Base-by-base conservation (phyloP, 257 asterid genomes). In the Capsicum rhomboideum region DNA sequence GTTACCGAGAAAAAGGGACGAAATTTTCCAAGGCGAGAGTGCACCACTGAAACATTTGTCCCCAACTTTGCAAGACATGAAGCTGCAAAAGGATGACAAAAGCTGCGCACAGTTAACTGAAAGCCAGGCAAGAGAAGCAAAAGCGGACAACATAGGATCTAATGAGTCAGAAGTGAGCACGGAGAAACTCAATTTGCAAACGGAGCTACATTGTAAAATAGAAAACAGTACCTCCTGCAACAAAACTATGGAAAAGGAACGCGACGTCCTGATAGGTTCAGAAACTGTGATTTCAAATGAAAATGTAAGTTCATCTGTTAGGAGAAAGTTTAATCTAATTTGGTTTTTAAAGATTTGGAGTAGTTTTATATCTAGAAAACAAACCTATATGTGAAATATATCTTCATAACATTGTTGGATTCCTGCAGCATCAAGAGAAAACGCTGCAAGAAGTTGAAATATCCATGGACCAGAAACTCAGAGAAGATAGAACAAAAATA, bases 81-180 rank as follows among this genome's bases (percentile, higher is more conserved):
- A 89, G 81, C 93, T 86, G 84, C 87, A 77, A 86, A 88, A 86
- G 83, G 88, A 86, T 17, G 84, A 69, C 63, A 91, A 85, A 56
- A 87, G 74, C 31, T 63, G 75, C 82, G 82, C 71, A 69, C 88
- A 87, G 83, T 85, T 68, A 68, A 85, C 83, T 44, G 85, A 85
- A 44, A 87, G 78, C 31, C 71, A 63, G 40, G 9, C 71, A 18
- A 64, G 26, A 61, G 87, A 82, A 80, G 85, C 74, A 71, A 84
- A 87, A 20, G 82, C 34, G 72, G 91, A 80, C 82, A 69, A 53
- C 46, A 31, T 11, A 23, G 61, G 44, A 34, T 61, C 52, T 31
- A 37, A 28, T 55, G 78, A 54, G 20, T 50, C 55, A 64, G 85
- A 87, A 81, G 81, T 68, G 84, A 83, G 85, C 81, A 72, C 59